A percentile compares a stretch with the other conserved stretches of the same genome.
These are phyloP conservation scores for Picochlorum sp. DNA, from an alignment of 139 green algal genomes.

Conservation along the genomic window DNA sequence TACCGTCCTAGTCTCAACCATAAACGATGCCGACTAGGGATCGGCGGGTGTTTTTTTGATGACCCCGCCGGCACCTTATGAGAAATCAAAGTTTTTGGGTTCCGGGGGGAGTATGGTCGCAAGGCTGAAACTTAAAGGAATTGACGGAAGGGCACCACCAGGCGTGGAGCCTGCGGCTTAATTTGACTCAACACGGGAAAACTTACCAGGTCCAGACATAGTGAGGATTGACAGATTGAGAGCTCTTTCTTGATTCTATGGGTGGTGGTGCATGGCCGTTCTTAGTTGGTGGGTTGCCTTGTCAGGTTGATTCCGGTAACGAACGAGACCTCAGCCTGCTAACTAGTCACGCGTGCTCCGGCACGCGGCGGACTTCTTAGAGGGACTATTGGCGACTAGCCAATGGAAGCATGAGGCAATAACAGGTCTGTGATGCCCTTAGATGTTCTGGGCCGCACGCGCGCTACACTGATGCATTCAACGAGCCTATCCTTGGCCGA, in stretches of 20 bases:
- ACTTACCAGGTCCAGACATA: conserved; percentile 94
- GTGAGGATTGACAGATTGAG: conserved; percentile 91
- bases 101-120: conserved; percentile 94
- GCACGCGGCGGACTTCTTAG: conserved; percentile 78
- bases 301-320: conserved; percentile 95
- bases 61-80: conserved; percentile 95
- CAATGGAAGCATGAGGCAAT: conserved; percentile 96
- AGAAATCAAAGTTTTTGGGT: conserved; percentile 99
- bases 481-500: conserved; percentile 86
- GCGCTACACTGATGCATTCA: conserved; percentile 96
- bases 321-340: conserved; percentile 95
- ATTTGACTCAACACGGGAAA: conserved; percentile 95
- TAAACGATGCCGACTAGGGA: conserved; percentile 99
- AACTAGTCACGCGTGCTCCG: conserved; percentile 77
- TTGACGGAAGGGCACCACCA: conserved; percentile 94
- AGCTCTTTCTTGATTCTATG: conserved; percentile 94
- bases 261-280: conserved; percentile 54
- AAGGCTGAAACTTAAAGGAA: conserved; percentile 93
- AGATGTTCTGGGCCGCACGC: conserved; percentile 98
- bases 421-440: conserved; percentile 99
- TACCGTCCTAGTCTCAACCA: conserved; percentile 99
- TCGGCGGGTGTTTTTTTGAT: conserved; percentile 91
- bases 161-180: conserved; percentile 89
- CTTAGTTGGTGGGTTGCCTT: conserved; percentile 93
- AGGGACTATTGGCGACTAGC: conserved; percentile 86